These are phyloP conservation scores for Globisporangium iwayamae DNA, from an alignment of 352 stramenopile species.

Conservation along the genomic window DNA sequence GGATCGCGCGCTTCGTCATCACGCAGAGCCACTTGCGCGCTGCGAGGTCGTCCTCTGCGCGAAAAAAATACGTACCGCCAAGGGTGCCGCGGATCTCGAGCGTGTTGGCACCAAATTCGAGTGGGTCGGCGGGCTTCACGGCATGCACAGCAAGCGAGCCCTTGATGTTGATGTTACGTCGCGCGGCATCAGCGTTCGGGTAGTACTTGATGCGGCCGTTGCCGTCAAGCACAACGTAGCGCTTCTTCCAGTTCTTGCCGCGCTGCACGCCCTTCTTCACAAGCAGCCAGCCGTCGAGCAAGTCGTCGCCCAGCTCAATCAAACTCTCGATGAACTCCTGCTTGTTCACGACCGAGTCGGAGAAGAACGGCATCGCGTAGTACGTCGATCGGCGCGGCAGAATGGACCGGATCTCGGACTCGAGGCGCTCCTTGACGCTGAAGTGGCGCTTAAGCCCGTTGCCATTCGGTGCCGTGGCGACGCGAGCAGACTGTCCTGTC, in stretches of 20 bases:
- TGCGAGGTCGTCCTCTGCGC: conserved; percentile 71
- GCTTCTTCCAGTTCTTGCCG: conserved; percentile 83
- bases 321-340: conserved; percentile 71
- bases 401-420: conserved; percentile 51
- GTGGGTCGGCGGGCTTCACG: conserved; percentile 66
- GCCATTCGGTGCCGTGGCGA: conserved; percentile 2
- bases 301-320: conserved; percentile 60
- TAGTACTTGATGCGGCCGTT: conserved; percentile 81
- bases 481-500: no score
- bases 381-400: conserved; percentile 66
- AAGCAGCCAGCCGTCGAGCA: conserved; percentile 71
- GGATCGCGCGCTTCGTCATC: conserved; percentile 78
- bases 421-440: conserved; percentile 61
- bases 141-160: conserved; percentile 70
- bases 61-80: conserved; percentile 80
- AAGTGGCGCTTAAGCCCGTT: conserved; percentile 23
- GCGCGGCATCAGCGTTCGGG: conserved; percentile 70
- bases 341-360: conserved; percentile 69
- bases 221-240: conserved; percentile 69
- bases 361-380: conserved; percentile 77
- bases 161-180: conserved; percentile 77
- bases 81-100: conserved; percentile 72
- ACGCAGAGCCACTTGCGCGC: conserved; percentile 79
- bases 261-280: conserved; percentile 74
- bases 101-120: conserved; percentile 73